phyloP scores from a whole-genome alignment of 108 stramenopile species.

The Parietichytrium sp. region DNA sequence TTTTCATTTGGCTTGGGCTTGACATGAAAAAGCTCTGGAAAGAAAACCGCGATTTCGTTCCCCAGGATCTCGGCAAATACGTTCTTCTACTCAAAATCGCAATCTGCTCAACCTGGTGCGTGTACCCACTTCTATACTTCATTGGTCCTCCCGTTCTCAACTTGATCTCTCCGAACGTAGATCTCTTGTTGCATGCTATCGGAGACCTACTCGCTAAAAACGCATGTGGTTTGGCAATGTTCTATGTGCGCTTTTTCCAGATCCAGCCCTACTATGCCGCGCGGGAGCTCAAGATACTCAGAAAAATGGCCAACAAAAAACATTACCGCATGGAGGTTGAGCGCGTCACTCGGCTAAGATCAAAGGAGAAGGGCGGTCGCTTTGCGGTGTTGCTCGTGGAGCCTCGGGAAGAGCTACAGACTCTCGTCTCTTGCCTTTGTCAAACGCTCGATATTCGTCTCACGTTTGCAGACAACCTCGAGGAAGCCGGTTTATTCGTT shows the following conservation, averaged over 20 bases:
- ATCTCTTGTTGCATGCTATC: neutral
- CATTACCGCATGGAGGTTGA: no score
- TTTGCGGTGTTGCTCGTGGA: no score
- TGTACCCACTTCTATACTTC: slow-evolving; percentile 14
- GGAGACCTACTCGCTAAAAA: slow-evolving; percentile 15
- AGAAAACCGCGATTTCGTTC: no score
- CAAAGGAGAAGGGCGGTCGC: no score
- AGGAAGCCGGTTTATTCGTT: neutral
- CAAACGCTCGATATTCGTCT: neutral
- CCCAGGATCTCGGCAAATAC: no score
- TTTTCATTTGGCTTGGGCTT: neutral
- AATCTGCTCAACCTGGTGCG: neutral
- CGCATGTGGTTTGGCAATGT: slow-evolving; percentile 24
- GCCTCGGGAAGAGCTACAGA: neutral
- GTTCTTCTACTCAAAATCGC: neutral
- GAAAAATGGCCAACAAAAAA: no score
- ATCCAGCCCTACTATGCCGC: slow-evolving; percentile 2
- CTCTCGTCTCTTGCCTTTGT: neutral
- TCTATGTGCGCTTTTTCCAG: slow-evolving; percentile 15
- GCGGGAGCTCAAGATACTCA: slow-evolving; percentile 1
- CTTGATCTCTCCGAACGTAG: neutral
- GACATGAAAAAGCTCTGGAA: slow-evolving; percentile 12
- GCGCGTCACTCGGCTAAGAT: no score
- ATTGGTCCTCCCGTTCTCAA: slow-evolving; percentile 33
- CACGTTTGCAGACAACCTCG: neutral